Conservation (phyloP, 352 stramenopile species). For the Phytophthora boehmeriae region DNA sequence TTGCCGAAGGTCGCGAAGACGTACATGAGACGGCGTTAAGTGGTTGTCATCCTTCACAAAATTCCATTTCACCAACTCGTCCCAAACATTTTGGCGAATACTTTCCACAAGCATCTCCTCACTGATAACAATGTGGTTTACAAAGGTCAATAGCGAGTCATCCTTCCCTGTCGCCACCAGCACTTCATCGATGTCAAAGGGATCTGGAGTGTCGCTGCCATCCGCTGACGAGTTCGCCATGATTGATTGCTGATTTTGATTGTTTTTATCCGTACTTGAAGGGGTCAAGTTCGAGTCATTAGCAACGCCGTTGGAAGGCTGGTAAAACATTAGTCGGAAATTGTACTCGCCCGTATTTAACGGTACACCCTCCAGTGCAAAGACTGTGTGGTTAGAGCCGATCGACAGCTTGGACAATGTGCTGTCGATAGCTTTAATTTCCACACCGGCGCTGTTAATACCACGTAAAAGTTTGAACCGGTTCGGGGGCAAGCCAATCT, state of each 20-base stretch:
- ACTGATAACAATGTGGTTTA: slow-evolving; percentile 73
- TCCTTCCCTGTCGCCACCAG: slow-evolving; percentile 54
- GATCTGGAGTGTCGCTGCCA: slow-evolving; percentile 22
- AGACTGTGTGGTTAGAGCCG: slow-evolving; percentile 68
- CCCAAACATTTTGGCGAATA: slow-evolving; percentile 60
- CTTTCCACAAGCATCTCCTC: slow-evolving; percentile 79
- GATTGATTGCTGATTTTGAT: slow-evolving; percentile 29
- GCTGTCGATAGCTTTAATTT: slow-evolving; percentile 84
- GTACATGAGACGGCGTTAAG: slow-evolving; percentile 48
- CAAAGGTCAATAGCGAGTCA: slow-evolving; percentile 57
- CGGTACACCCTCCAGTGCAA: slow-evolving; percentile 65
- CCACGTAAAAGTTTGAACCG: slow-evolving; percentile 84
- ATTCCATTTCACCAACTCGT: slow-evolving; percentile 51
- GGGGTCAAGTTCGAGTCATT: slow-evolving; percentile 2
- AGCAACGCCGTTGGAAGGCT: slow-evolving; percentile 14
- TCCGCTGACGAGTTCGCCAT: slow-evolving; percentile 13
- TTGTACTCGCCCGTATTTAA: slow-evolving; percentile 80
- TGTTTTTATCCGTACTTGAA: slow-evolving; percentile 10
- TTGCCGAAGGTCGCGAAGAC: slow-evolving; percentile 70
- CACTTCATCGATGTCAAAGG: slow-evolving; percentile 72
- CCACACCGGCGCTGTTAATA: slow-evolving; percentile 65
- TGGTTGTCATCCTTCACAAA: slow-evolving; percentile 34
- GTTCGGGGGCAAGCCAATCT: slow-evolving; percentile 50
- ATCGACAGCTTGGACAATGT: slow-evolving; percentile 81
- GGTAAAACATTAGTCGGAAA: slow-evolving; percentile 72